Base-by-base conservation (phyloP, 129 eudicot genomes). In the Lactuca saligna region DNA sequence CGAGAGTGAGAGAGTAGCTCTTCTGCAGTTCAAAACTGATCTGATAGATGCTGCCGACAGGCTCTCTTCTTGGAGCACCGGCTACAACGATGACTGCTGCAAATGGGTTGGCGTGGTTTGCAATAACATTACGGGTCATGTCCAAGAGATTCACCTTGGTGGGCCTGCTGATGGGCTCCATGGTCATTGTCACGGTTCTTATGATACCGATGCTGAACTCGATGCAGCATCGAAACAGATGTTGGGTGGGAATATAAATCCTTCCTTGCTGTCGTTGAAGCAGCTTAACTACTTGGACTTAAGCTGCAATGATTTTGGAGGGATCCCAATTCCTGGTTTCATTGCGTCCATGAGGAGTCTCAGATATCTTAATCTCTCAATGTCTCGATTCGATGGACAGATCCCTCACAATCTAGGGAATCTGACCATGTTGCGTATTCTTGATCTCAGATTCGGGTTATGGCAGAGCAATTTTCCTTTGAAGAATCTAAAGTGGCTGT, bases 21-120 rank as follows among this genome's bases (percentile, higher is more conserved):
- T 81, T 65, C 25, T 81, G 33, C 34, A 25, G 17, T 61, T 81
- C 72, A 66, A 65, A 51, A 16, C 15, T 1, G 75, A 67, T 17
- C 60, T 81, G 12, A 32, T 61, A 34, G 82, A 76, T 37, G 53
- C 59, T 31, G 39, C 71, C 17, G 58, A 72, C 29, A 44, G 82
- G n/a, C 74, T 81, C 69, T 61, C 75, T 38, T 65, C 85, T 3
- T 81, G 85, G 85, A 66, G 39, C 1, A 25, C 2, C 31, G 70
- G 72, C 8, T 10, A 49, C 68, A 56, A 74, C 48, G 34, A 16
- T 0, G 85, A 81, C 12, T 81, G 82, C 38, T 81, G 85, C 68
- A 67, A 72, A 53, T 81, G 85, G 82, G 29, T 50, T 6, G 82
- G 85, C 2, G 58, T 81, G 31, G 49, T 57, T 8, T 71, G 85